Percentiles rank a stretch among this genome's conserved stretches.
Conservation (phyloP, 179 eudicot species). For the Heliamphora pulchella region DNA sequence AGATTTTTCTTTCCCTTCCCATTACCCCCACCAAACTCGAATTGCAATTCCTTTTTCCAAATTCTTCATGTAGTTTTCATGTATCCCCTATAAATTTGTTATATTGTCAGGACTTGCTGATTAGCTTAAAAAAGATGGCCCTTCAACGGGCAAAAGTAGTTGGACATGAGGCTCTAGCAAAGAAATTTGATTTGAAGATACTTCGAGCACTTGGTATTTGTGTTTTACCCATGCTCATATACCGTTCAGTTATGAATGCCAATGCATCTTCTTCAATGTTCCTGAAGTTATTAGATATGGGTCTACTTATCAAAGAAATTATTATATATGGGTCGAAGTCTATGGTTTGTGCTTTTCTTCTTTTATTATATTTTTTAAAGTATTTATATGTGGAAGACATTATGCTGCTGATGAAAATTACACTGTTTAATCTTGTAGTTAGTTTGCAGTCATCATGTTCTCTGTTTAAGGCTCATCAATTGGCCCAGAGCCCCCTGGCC, state of each 20-base stretch:
- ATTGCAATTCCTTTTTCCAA: neutral
- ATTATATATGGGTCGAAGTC: neutral
- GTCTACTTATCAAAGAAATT: neutral
- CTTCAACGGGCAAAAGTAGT: constrained; percentile 38
- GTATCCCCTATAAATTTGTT: neutral
- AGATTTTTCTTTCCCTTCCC: neutral
- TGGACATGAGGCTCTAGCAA: constrained; percentile 43
- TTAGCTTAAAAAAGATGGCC: constrained; percentile 46
- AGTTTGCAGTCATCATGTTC: neutral
- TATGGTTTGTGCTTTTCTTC: neutral
- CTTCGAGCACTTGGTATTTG: constrained; percentile 50
- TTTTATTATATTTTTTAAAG: neutral
- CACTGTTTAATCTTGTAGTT: neutral
- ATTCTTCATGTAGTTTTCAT: neutral
- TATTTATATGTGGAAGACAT: no score
- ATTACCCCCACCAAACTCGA: neutral
- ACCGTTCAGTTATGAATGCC: neutral
- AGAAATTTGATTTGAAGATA: constrained; percentile 46
- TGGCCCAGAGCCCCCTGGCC: no score
- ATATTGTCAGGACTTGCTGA: constrained; percentile 44
- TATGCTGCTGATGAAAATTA: neutral
- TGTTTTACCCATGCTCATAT: neutral
- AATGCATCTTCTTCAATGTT: neutral
- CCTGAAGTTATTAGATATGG: neutral
- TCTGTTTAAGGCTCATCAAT: neutral